Evolutionary conservation across 257 asterid genomes (phyloP), one percentile per base, ranked within the genome.

Genomic region (Linderniella brevidens): DNA sequence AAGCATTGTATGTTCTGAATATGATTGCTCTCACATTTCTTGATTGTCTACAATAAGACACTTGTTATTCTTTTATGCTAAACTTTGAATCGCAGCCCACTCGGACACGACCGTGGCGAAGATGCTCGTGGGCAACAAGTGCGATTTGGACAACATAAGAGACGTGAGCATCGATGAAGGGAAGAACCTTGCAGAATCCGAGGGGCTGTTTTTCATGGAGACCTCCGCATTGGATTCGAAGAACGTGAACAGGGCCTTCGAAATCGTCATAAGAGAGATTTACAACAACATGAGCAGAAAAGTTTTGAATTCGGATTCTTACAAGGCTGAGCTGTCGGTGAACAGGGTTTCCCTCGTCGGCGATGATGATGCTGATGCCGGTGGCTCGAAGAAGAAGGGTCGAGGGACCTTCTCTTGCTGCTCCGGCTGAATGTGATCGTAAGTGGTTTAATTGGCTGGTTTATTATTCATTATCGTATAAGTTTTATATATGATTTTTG

Each of bases 141-240:
- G 64, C 3, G 76, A 70, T 53, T 66, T 70, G 61, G 73, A 59
- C 32, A 58, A 50, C 12, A 66, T 70, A 49, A 62, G 77, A 43
- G 62, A 54, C 38, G 70, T 66, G 44, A 70, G 67, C 29, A 48
- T 70, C 4, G 74, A 70, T 59, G 77, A 66, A 46, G 74, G 77
- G 37, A 66, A 66, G 60, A 53, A 44, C 48, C 58, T 70, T 3
- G 77, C 77, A 0, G 77, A 70, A 63, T 60, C 77, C 19, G 74
- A 70, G 59, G 69, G 70, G 18, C 40, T 70, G 54, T 70, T 62
- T 63, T 70, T 70, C 57, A 70, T 70, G 77, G 77, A 70, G 52
- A 70, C 77, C 47, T 70, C 77, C 44, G 77, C 77, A 11, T 48
- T 70, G 18, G 74, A 70, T 37, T 63, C 77, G 17, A 66, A 67